Base-by-base conservation (phyloP, 176 grass and related monocot species). In the Lolium perenne region DNA sequence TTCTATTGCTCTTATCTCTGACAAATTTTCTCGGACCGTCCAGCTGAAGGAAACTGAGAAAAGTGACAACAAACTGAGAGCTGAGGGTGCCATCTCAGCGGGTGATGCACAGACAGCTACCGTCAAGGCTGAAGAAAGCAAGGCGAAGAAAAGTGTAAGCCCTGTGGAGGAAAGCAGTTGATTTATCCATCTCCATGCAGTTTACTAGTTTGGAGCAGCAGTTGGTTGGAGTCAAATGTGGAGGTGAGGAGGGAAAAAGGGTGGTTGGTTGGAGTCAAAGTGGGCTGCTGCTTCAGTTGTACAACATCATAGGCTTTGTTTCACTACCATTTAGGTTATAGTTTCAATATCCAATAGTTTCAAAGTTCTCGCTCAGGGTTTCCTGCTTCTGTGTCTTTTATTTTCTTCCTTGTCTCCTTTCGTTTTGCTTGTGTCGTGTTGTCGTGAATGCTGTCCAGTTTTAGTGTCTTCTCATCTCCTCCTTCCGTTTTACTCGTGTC, bases 271-370 rank as follows among this genome's bases (percentile, higher is more conserved):
- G 54, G 73, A 77, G 82, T 85, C 74, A 73, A 49, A 48, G 80
- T 73, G 55, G 41, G 75, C 64, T 86, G 78, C 78, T 86, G 79
- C 49, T 73, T 86, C 79, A 79, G 55, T 82, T 92, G 89, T 95
- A 91, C 88, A 86, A 88, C 87, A 87, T 86, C 67, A 93, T 92
- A 93, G 83, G 85, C 77, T 91, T 91, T 89, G 50, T 91, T 91
- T 86, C 54, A 86, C 85, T 85, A 87, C 81, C 87, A 59, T 83
- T 91, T 95, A 84, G 88, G 54, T 91, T 90, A 77, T 86, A 69
- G 85, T 93, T 93, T 87, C 84, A 86, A 85, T 92, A 82, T 83
- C 87, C 32, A 35, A 84, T 50, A 92, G 80, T 85, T 92, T 40
- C 40, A 80, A 88, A 86, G 80, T 60, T 86, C 70, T 45, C 84